Percentiles rank a stretch among this genome's conserved stretches.
phyloP scores from a whole-genome alignment of 2,329 filamentous ascomycete genomes.

The Fusarium sambucinum region DNA sequence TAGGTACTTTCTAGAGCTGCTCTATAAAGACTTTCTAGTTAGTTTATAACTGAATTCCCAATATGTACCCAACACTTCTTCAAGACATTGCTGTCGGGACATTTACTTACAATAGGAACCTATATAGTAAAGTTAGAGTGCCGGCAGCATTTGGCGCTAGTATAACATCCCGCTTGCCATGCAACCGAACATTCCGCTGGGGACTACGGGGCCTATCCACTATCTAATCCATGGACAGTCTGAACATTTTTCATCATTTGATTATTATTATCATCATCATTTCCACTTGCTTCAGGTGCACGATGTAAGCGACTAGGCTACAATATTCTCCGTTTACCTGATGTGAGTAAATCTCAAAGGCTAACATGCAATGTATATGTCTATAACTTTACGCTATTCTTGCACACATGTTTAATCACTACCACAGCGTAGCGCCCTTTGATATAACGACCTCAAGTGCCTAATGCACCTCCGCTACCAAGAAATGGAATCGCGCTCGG shows the following conservation, averaged over 20 bases:
- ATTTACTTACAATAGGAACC: too few species aligned
- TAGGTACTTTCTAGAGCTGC: too few species aligned
- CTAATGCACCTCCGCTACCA: neutral
- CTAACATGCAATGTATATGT: constrained; percentile 14
- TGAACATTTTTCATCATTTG: too few species aligned
- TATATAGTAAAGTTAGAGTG: constrained; percentile 6
- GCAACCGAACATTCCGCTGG: constrained; percentile 23
- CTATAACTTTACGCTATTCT: neutral
- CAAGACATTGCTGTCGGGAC: too few species aligned
- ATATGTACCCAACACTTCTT: neutral
- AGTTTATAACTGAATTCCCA: constrained; percentile 4
- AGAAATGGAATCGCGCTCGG: neutral
- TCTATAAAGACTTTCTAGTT: neutral
- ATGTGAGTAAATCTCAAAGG: constrained; percentile 6
- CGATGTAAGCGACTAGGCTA: too few species aligned
- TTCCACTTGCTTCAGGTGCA: too few species aligned
- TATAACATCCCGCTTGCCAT: too few species aligned
- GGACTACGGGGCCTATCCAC: too few species aligned
- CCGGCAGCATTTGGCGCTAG: constrained; percentile 16
- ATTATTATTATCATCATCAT: too few species aligned
- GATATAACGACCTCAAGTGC: neutral
- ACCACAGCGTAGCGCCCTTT: neutral
- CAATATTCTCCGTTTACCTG: neutral
- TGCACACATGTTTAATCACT: neutral
- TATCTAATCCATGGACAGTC: too few species aligned